phyloP scores from a whole-genome alignment of 805 yeast species.

The Saccharomycopsis schoenii region DNA sequence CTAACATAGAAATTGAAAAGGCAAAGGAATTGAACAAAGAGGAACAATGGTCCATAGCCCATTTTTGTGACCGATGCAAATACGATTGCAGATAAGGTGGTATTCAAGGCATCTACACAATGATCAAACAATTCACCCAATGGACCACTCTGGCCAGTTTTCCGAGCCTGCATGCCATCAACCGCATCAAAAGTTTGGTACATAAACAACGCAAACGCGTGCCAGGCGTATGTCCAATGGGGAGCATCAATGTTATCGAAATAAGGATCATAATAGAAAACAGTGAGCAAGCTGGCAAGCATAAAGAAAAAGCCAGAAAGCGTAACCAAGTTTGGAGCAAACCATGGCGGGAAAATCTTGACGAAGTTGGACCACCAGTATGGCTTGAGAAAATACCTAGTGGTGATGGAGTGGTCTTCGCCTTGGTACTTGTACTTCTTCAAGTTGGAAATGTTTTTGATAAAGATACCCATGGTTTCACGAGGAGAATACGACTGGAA shows the following conservation, averaged over 20 bases:
- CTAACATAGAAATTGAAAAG: slow-evolving; percentile 76
- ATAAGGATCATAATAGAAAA: slow-evolving; percentile 64
- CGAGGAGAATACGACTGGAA: background rate
- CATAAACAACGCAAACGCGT: slow-evolving; percentile 76
- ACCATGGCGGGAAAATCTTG: slow-evolving; percentile 63
- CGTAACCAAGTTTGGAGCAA: slow-evolving; percentile 93
- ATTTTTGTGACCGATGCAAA: slow-evolving; percentile 69
- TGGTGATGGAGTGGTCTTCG: slow-evolving; percentile 71
- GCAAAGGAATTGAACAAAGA: slow-evolving; percentile 61
- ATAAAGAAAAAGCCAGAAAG: slow-evolving; percentile 69
- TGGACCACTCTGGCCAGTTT: slow-evolving; percentile 93
- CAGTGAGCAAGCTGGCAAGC: slow-evolving; percentile 49
- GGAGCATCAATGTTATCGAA: slow-evolving; percentile 50
- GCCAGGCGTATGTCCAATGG: slow-evolving; percentile 63
- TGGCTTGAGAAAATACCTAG: slow-evolving; percentile 67
- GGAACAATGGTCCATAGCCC: slow-evolving; percentile 55
- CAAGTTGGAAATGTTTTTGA: slow-evolving; percentile 13
- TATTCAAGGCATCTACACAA: slow-evolving; percentile 65
- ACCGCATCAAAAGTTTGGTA: slow-evolving; percentile 95
- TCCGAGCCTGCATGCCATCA: slow-evolving; percentile 91
- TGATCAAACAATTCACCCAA: slow-evolving; percentile 93
- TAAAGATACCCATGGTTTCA: slow-evolving; percentile 15
- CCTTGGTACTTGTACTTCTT: slow-evolving; percentile 35
- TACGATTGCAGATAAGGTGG: slow-evolving; percentile 67
- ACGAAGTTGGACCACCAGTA: slow-evolving; percentile 69